Conservation (phyloP, 371 early-diverging fungal genomes). For the Rhizomucor miehei region DNA sequence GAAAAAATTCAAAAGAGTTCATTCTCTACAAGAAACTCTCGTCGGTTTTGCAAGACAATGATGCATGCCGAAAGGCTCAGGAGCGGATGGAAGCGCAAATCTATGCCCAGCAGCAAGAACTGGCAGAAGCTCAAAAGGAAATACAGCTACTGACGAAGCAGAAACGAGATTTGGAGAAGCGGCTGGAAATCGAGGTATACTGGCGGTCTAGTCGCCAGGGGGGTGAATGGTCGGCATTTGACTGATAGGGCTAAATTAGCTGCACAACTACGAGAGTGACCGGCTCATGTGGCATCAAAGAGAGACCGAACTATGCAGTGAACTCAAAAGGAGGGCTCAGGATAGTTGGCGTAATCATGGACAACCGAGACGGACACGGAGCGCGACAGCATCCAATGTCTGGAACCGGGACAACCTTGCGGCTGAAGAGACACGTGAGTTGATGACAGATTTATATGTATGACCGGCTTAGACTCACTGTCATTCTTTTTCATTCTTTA, state of each 20-base stretch:
- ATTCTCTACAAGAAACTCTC: slow-evolving; percentile 11
- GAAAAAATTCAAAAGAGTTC: neutral
- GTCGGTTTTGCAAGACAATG: slow-evolving; percentile 23
- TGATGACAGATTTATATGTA: too few relatives aligned
- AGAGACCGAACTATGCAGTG: slow-evolving; percentile 22
- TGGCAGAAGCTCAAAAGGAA: slow-evolving; percentile 19
- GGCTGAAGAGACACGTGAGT: slow-evolving; percentile 7
- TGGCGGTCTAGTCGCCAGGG: neutral
- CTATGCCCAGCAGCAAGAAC: slow-evolving; percentile 23
- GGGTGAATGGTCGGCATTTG: neutral
- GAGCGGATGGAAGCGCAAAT: slow-evolving; percentile 27
- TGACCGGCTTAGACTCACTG: too few relatives aligned
- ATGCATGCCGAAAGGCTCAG: slow-evolving; percentile 17
- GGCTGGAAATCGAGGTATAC: slow-evolving; percentile 25
- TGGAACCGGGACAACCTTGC: slow-evolving; percentile 3
- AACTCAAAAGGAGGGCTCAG: slow-evolving; percentile 14
- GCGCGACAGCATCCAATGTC: slow-evolving; percentile 24
- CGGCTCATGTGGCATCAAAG: slow-evolving; percentile 27
- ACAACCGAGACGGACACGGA: slow-evolving; percentile 19
- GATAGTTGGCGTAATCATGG: slow-evolving; percentile 3
- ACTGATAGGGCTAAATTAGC: slow-evolving; percentile 8
- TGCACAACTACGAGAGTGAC: slow-evolving; percentile 29
- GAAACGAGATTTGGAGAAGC: slow-evolving; percentile 22
- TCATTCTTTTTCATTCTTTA: too few relatives aligned
- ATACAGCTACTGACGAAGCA: slow-evolving; percentile 11